Conservation (phyloP, 148 eudicot species). For the Nepenthes mirabilis region DNA sequence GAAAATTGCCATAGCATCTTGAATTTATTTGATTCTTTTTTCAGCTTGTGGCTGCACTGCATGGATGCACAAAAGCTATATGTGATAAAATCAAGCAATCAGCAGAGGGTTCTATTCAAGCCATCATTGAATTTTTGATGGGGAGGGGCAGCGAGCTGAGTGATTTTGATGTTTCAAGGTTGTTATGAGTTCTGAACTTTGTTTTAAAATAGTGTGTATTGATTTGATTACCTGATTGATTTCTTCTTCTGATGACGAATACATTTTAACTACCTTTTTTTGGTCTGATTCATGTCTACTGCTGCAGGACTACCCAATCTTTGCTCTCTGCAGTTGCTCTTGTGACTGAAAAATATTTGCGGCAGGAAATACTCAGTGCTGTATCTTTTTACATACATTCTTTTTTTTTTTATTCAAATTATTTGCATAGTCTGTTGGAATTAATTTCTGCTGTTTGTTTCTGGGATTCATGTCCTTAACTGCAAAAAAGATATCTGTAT, state of each 20-base stretch:
- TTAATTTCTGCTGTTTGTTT: background rate
- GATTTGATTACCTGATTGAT: background rate
- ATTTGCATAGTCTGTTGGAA: background rate
- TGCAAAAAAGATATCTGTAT: conserved; percentile 48
- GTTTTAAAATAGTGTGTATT: background rate
- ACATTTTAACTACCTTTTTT: conserved; percentile 2
- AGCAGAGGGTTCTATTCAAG: conserved; percentile 93
- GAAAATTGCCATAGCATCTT: background rate
- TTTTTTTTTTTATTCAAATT: background rate
- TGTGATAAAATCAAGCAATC: conserved; percentile 89
- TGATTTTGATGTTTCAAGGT: conserved; percentile 87
- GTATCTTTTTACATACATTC: conserved; percentile 45
- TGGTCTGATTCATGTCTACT: conserved; percentile 2
- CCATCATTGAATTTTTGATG: conserved; percentile 64
- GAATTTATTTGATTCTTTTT: conserved; percentile 8
- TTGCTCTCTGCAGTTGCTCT: conserved; percentile 77
- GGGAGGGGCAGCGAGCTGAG: conserved; percentile 79
- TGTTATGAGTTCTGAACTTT: background rate
- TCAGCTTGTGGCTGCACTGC: conserved; percentile 84
- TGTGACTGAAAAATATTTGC: conserved; percentile 74
- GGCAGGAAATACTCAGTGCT: conserved; percentile 88
- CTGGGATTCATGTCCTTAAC: conserved; percentile 28
- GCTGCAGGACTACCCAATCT: conserved; percentile 80
- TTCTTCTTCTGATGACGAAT: background rate
- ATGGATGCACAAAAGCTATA: conserved; percentile 70